Base-by-base conservation (phyloP, 768 basidiomycete genomes). In the Porphyrellus cyaneotinctus region DNA sequence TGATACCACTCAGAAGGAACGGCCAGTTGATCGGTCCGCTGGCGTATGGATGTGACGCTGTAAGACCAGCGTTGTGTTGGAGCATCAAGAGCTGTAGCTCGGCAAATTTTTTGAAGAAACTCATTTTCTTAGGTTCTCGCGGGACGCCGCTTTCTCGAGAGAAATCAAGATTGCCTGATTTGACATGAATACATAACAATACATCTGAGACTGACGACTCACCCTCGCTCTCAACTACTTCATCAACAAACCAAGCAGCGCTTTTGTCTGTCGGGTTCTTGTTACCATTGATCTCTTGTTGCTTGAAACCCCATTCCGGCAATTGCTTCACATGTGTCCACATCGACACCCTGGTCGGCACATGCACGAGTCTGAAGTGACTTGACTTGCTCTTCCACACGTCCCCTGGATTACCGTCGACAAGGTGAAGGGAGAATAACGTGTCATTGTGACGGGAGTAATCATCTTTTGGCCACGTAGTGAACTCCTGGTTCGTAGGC, bases 401-500 rank as follows among this genome's bases (percentile, higher is more conserved):
- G 51, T 92, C 84, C 9, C 88, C 89, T 20, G 88, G 81, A 53
- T 82, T 75, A 1, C 80, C 88, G 39, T 91, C 89, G 37, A 80
- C 75, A 33, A 99, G 75, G 8, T 80, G 68, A 13, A 99, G 62
- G 57, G 80, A 75, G 81, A 97, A 99, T 10, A 94, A 77, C 0
- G 95, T 97, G 54, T 99, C 95, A 56, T 91, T 90, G 66, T 88
- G 79, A 45, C 88, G 79, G 9, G 79, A 75, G 51, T 83, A 74
- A 58, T 95, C 90, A 54, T 90, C 86, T 64, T 82, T 87, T 6
- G 85, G 68, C 83, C 85, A 88, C 0, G 97, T 98, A 7, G 97
- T 99, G 70, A 98, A 94, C 69, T 99, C 97, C 66, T 97, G 94
- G 69, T 98, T 98, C 43, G 97, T 99, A 15, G 97, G 87, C 87